Evolutionary conservation across 108 stramenopile species (phyloP).

Genomic region (Mediolabrus comicus): DNA sequence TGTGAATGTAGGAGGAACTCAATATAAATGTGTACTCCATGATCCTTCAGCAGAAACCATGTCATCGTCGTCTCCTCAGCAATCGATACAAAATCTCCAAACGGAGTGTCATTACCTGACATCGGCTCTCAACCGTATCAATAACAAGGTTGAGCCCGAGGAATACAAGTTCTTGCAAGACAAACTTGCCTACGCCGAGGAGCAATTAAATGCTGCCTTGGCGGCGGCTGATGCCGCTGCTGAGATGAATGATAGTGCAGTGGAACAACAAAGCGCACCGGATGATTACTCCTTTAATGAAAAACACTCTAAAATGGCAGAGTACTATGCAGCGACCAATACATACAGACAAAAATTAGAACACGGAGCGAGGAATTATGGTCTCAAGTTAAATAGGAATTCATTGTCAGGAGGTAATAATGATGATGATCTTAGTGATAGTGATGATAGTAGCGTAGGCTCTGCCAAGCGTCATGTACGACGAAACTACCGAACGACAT

Average conservation of each 20-base stretch:
- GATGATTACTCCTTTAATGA: conserved; percentile 1
- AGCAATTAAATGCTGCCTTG: neutral
- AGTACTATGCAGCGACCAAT: neutral
- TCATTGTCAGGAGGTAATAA: too few species aligned
- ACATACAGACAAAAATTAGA: neutral
- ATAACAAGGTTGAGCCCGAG: neutral
- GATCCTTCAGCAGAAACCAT: too few species aligned
- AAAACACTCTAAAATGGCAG: neutral
- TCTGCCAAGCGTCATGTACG: neutral
- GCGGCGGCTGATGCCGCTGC: neutral
- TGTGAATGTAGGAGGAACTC: too few species aligned
- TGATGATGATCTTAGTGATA: neutral
- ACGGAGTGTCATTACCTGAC: neutral
- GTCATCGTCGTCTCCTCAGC: neutral
- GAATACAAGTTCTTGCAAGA: neutral
- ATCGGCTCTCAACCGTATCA: neutral
- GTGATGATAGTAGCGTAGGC: neutral
- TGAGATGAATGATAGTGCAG: too few species aligned
- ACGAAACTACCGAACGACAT: neutral
- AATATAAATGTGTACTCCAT: too few species aligned
- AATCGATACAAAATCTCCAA: neutral
- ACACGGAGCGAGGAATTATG: neutral
- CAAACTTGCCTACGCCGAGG: neutral
- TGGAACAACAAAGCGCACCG: neutral
- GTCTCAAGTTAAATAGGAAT: too few species aligned